Evolutionary conservation across 2,329 filamentous ascomycete species (phyloP).

Genomic region (Chaetomiaceae sp.): DNA sequence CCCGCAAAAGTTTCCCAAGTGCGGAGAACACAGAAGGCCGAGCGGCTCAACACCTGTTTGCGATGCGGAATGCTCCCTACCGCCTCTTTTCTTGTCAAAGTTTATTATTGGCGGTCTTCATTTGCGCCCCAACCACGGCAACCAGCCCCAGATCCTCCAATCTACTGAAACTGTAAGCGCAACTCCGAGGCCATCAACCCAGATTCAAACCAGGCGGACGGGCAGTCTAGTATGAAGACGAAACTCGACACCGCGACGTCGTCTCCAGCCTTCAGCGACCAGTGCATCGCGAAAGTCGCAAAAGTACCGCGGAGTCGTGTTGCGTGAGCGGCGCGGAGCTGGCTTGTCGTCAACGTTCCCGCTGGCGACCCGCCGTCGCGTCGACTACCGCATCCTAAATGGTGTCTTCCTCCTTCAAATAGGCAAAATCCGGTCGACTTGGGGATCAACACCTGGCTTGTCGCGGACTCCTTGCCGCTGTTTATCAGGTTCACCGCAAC

Average conservation of each 20-base stretch:
- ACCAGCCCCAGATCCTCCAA: background rate
- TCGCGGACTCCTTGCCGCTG: background rate
- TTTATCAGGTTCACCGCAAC: background rate
- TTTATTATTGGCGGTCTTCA: background rate
- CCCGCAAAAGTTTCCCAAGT: slow-evolving; percentile 9
- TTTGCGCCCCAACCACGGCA: background rate
- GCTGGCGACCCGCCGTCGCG: no score
- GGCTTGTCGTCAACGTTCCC: no score
- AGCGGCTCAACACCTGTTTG: slow-evolving; percentile 1
- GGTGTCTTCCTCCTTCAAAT: background rate
- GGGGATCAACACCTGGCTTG: background rate
- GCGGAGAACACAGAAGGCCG: slow-evolving; percentile 6
- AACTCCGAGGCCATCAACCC: no score
- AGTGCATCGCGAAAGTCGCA: no score
- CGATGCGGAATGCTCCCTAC: background rate
- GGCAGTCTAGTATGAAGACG: background rate
- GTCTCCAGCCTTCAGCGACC: no score
- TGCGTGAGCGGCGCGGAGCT: no score
- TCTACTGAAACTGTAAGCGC: background rate
- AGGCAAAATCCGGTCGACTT: slow-evolving; percentile 4
- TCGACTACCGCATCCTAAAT: background rate
- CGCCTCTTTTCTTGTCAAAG: background rate
- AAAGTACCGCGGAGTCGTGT: no score
- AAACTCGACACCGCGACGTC: no score
- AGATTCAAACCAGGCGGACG: no score